Evolutionary conservation across 257 asterid genomes (phyloP), one percentile per base, ranked within the genome.

Genomic region (Solanum clarkiae): DNA sequence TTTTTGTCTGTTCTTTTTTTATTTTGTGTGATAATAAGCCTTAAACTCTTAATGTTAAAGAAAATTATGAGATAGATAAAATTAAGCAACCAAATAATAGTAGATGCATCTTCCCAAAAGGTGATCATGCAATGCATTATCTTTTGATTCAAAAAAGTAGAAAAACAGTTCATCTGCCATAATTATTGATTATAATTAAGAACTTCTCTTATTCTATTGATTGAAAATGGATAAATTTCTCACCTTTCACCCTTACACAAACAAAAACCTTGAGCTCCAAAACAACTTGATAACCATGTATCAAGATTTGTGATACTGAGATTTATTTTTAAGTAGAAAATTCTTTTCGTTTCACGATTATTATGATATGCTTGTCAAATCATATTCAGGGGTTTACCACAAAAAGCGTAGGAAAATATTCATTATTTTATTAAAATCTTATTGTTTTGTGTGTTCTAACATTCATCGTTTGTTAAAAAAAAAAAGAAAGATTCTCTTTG

Each of bases 401-500:
- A 24, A 24, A 49, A 36, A 36, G 42, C 42, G 15, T 11, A 16
- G 20, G 53, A 54, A 53, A 14, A 3, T 32, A 26, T 6, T 36
- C 2, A 36, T 36, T 55, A 80, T 11, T 60, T 26, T 26, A 60
- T 24, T 68, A 47, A 26, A 45, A 53, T 14, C 18, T 66, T 9
- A 32, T 36, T 70, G 54, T 57, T 51, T 36, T 17, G 15, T 70
- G 40, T 62, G 26, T 17, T 6, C 10, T 80, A 26, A 42, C 14
- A 47, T 62, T 63, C 88, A 85, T 82, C 88, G 86, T 83, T 84
- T 62, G 60, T 7, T 42, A 10, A 8, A 5, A 56, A 88, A 85
- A 69, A 42, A 54, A 62, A 18, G 11, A 74, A 85, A 8, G n/a
- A 53, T 62, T 13, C 53, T 13, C 42, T 66, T 17, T 86, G 92